These are phyloP conservation scores for Penicillium subrubescens DNA, from an alignment of 495 filamentous ascomycete genomes.

Conservation along the genomic window DNA sequence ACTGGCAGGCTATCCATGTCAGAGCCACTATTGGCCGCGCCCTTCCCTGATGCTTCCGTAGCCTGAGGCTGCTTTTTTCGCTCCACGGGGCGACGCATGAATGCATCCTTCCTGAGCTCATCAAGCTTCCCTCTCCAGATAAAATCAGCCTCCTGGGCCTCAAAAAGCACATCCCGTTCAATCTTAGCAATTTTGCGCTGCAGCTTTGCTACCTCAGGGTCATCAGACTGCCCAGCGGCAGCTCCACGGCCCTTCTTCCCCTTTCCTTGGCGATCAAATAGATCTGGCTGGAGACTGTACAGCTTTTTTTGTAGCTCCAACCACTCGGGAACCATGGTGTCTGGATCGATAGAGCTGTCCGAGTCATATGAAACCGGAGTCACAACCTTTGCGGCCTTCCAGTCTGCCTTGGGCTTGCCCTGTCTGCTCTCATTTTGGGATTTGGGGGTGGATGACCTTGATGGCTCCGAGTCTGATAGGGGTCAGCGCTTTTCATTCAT, in stretches of 20 bases:
- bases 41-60: slow-evolving; percentile 16
- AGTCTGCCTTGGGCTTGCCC: slow-evolving; percentile 31
- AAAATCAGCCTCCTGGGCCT: slow-evolving; percentile 71
- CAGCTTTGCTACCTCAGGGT: slow-evolving; percentile 61
- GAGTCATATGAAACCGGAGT: slow-evolving; percentile 44
- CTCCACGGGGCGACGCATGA: slow-evolving; percentile 34
- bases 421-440: slow-evolving; percentile 27
- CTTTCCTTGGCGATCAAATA: slow-evolving; percentile 50
- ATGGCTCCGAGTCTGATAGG: slow-evolving; percentile 37
- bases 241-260: slow-evolving; percentile 39
- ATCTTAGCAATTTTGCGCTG: slow-evolving; percentile 73
- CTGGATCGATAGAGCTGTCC: slow-evolving; percentile 63
- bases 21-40: slow-evolving; percentile 9
- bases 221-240: slow-evolving; percentile 28
- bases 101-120: slow-evolving; percentile 62
- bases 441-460: slow-evolving; percentile 35
- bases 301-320: slow-evolving; percentile 69
- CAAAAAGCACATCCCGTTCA: slow-evolving; percentile 84
- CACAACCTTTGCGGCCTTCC: slow-evolving; percentile 28
- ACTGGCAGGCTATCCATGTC: slow-evolving; percentile 48
- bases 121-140: slow-evolving; percentile 70
- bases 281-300: slow-evolving; percentile 70
- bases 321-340: slow-evolving; percentile 75
- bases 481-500: slow-evolving; percentile 30
- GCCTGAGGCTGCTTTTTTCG: slow-evolving; percentile 29